Evolutionary conservation across 305 asterid species (phyloP).

Genomic region (Solanum chacoense): DNA sequence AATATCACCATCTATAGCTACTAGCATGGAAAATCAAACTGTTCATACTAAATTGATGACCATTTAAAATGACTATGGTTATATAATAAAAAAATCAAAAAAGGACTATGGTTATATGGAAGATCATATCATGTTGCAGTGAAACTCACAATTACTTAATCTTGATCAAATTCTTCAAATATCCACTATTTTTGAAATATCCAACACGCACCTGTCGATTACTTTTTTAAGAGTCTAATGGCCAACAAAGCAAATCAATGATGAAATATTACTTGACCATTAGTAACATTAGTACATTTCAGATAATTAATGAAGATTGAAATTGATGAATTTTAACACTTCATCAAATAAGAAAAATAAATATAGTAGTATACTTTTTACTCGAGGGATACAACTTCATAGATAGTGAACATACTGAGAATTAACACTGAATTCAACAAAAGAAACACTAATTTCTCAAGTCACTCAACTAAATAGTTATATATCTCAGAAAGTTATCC

Average conservation of each 20-base stretch:
- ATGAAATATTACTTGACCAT: background rate
- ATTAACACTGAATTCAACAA: background rate
- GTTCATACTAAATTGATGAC: background rate
- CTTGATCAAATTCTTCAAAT: background rate
- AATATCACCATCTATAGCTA: background rate
- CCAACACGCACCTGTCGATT: background rate
- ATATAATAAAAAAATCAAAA: background rate
- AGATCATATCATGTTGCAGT: background rate
- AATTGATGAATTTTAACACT: background rate
- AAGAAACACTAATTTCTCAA: background rate
- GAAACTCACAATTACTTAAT: background rate
- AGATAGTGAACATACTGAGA: background rate
- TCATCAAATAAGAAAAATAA: background rate
- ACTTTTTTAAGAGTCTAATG: background rate
- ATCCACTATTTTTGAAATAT: background rate
- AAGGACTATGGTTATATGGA: background rate
- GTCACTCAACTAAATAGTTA: background rate
- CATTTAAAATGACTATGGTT: background rate
- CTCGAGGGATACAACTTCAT: background rate
- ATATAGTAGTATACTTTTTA: background rate
- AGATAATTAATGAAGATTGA: background rate
- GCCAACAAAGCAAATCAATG: background rate
- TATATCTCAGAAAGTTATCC: background rate
- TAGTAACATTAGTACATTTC: background rate
- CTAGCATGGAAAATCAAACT: background rate